Conservation (phyloP, 2,329 filamentous ascomycete species). For the Curvularia verruculosa region DNA sequence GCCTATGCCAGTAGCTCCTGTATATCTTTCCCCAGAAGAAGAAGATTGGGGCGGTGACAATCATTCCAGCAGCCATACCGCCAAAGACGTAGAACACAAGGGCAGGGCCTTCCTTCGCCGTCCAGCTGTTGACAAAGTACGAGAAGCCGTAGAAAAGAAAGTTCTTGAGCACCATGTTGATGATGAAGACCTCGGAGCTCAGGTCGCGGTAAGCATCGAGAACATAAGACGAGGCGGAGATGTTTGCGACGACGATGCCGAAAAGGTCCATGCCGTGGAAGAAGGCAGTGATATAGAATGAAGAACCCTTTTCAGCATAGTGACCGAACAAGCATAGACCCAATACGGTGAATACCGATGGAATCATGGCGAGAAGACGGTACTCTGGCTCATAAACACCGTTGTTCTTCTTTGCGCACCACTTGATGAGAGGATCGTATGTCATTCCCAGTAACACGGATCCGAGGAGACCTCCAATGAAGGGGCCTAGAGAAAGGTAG, state of each 20-base stretch:
- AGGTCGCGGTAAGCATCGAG: constrained; percentile 52
- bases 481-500: constrained; percentile 52
- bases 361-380: constrained; percentile 49
- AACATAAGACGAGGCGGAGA: constrained; percentile 45
- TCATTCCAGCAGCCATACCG: constrained; percentile 32
- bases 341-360: constrained; percentile 42
- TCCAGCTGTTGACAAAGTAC: constrained; percentile 54
- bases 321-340: constrained; percentile 52
- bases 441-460: constrained; percentile 26
- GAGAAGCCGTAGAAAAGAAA: constrained; percentile 53
- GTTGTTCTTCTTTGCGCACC: constrained; percentile 56
- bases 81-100: constrained; percentile 50
- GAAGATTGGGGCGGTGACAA: constrained; percentile 37
- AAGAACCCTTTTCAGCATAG: constrained; percentile 30
- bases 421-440: constrained; percentile 49
- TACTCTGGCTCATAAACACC: constrained; percentile 64
- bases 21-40: constrained; percentile 47
- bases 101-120: constrained; percentile 43
- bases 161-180: constrained; percentile 54
- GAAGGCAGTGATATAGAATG: constrained; percentile 40
- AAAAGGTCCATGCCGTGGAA: constrained; percentile 45
- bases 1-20: constrained; percentile 43
- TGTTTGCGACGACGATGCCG: constrained; percentile 42
- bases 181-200: constrained; percentile 53
- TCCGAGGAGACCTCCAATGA: constrained; percentile 48